phyloP scores from a whole-genome alignment of 1,139 yeast species.

The Suhomyces bolitotheri region DNA sequence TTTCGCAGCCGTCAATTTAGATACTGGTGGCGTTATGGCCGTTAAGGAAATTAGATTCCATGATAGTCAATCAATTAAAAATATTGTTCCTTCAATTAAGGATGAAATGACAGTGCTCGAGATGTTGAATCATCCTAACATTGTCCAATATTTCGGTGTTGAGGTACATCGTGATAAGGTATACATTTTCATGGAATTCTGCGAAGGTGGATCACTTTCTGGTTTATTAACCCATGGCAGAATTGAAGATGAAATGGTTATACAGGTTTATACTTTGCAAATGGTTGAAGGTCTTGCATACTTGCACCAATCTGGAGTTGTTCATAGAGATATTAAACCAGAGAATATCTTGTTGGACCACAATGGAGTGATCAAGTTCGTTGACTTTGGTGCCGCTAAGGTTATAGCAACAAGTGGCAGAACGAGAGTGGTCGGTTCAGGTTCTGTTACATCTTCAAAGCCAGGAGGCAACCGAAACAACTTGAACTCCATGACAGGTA shows the following conservation, averaged over 20 bases:
- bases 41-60: constrained; percentile 93
- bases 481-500: constrained; percentile 74
- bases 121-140: constrained; percentile 92
- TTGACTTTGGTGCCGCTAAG: constrained; percentile 97
- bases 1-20: constrained; percentile 87
- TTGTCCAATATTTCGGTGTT: constrained; percentile 94
- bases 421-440: constrained; percentile 32
- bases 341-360: constrained; percentile 90
- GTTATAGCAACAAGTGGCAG: constrained; percentile 76
- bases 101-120: constrained; percentile 97
- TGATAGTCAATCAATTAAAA: constrained; percentile 82
- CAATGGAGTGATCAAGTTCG: constrained; percentile 90
- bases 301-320: constrained; percentile 92
- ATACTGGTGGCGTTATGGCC: constrained; percentile 95
- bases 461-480: constrained; percentile 25
- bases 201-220: constrained; percentile 94
- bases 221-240: constrained; percentile 80
- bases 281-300: constrained; percentile 95
- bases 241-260: constrained; percentile 91
- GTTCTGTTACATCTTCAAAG: constrained; percentile 10
- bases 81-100: constrained; percentile 82
- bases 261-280: constrained; percentile 87
- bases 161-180: constrained; percentile 97
- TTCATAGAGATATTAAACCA: constrained; percentile 95
- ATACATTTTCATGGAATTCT: constrained; percentile 94